These are phyloP conservation scores for Fusarium graminum DNA, from an alignment of 2,329 filamentous ascomycete genomes.

Conservation along the genomic window DNA sequence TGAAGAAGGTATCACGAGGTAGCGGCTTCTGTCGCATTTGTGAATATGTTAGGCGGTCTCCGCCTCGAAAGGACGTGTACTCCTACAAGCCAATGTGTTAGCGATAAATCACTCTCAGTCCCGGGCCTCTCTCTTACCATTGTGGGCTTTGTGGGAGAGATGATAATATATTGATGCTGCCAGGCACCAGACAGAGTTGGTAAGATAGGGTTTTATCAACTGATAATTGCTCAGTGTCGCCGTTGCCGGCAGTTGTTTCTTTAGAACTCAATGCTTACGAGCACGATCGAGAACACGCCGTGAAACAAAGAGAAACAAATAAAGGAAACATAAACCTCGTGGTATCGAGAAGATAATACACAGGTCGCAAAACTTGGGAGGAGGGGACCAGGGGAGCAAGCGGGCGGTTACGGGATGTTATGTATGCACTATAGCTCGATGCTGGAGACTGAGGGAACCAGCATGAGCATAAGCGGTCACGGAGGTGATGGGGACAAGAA, in stretches of 20 bases:
- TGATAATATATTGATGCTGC: slow-evolving; percentile 27
- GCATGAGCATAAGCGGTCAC: slow-evolving; percentile 43
- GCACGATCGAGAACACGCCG: slow-evolving; percentile 44
- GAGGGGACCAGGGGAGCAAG: slow-evolving; percentile 51
- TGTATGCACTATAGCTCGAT: slow-evolving; percentile 57
- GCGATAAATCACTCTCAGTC: neutral
- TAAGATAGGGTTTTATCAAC: slow-evolving; percentile 34
- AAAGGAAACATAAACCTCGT: slow-evolving; percentile 51
- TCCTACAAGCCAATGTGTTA: slow-evolving; percentile 49
- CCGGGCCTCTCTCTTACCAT: slow-evolving; percentile 52
- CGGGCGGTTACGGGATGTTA: slow-evolving; percentile 64
- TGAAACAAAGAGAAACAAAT: slow-evolving; percentile 49
- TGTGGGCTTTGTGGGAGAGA: slow-evolving; percentile 27
- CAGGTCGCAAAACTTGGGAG: slow-evolving; percentile 59
- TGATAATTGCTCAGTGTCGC: slow-evolving; percentile 44
- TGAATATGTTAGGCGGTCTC: slow-evolving; percentile 57
- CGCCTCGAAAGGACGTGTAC: slow-evolving; percentile 53
- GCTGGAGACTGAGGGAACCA: slow-evolving; percentile 41
- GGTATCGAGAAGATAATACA: slow-evolving; percentile 52
- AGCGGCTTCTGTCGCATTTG: slow-evolving; percentile 67
- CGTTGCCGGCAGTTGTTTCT: slow-evolving; percentile 56
- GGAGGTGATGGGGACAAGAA: slow-evolving; percentile 47
- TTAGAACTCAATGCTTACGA: slow-evolving; percentile 40
- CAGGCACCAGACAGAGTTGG: slow-evolving; percentile 38
- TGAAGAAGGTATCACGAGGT: slow-evolving; percentile 72